Conservation (phyloP, 352 stramenopile genomes). For the Phytophthora fragariae region DNA sequence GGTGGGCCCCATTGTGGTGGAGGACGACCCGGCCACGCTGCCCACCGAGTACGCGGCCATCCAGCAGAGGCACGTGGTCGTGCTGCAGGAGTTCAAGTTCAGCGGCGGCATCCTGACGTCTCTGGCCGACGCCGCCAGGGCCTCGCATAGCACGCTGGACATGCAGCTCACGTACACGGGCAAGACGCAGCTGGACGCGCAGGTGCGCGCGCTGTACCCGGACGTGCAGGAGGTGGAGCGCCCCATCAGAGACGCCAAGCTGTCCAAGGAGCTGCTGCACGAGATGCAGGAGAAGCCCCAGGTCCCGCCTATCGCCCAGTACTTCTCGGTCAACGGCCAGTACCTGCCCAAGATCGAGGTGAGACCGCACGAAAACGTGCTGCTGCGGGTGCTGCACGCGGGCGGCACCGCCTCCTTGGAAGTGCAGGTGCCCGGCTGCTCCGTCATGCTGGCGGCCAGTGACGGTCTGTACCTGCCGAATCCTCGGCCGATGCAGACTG, state of each 20-base stretch:
- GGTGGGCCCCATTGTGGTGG: conserved; percentile 69
- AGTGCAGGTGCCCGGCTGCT: conserved; percentile 68
- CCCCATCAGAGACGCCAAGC: conserved; percentile 31
- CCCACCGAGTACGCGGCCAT: conserved; percentile 55
- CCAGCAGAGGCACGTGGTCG: conserved; percentile 51
- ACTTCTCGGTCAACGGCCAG: conserved; percentile 78
- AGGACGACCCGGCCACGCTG: conserved; percentile 57
- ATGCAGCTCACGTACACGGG: conserved; percentile 58
- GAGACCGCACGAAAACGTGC: conserved; percentile 55
- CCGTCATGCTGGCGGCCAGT: conserved; percentile 55
- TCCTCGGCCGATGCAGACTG: conserved; percentile 45
- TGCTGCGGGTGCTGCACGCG: conserved; percentile 73
- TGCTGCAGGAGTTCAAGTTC: conserved; percentile 75
- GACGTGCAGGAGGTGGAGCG: conserved; percentile 46
- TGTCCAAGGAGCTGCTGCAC: conserved; percentile 40
- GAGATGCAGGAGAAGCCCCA: conserved; percentile 32
- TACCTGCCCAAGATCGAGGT: conserved; percentile 72
- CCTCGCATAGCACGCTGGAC: conserved; percentile 58
- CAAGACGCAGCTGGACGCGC: conserved; percentile 46
- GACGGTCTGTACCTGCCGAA: conserved; percentile 67
- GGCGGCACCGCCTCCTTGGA: conserved; percentile 60
- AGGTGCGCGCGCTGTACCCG: conserved; percentile 53
- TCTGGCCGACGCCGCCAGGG: conserved; percentile 51
- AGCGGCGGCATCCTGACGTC: conserved; percentile 62
- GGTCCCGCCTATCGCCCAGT: conserved; percentile 53